Base-by-base conservation (phyloP, 345 rosid species). In the Corymbia maculata region DNA sequence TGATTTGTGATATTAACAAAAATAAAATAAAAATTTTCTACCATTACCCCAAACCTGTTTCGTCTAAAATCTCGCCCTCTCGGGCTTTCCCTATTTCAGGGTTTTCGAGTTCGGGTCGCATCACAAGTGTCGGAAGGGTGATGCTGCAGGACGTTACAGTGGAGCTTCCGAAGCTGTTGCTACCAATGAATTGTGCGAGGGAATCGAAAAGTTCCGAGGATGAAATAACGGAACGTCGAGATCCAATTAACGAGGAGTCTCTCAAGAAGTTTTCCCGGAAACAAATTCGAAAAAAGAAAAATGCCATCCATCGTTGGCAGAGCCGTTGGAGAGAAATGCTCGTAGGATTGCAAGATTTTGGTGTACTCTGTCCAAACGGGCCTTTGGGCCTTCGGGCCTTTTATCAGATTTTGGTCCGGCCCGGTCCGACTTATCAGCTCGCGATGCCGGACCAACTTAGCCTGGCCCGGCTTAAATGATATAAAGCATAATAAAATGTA, bases 81-180 rank as follows among this genome's bases (percentile, higher is more conserved):
- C 19, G 3, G 9, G 75, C 42, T 64, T 64, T 64, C 36, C 32
- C 61, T 55, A 55, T 55, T 55, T 55, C 6, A 11, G n/a, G 3
- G 22, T 4, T 57, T 57, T 57, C 64, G 13, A 4, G 64, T 4
- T 57, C 5, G 64, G 64, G n/a, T 57, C 6, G n/a, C 64, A 57
- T 57, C 10, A 24, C 12, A 52, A 6, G 6, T 57, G 6, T 57
- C 3, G 5, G 13, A 57, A 57, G 3, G 12, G 13, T 22, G 28
- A 57, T 12, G 1, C 4, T 2, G 36, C 19, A 0, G 2, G 42
- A n/a, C 2, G 2, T 64, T 28, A 64, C 17, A 0, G 4, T 7
- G 17, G 36, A 64, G 75, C 32, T 3, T 13, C 75, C 5, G 0
- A 2, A 64, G 30, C 42, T 13, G 7, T 64, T 64, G 19, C 36